Base-by-base conservation (phyloP, 2,329 filamentous ascomycete genomes). In the Pseudogymnoascus sp. region DNA sequence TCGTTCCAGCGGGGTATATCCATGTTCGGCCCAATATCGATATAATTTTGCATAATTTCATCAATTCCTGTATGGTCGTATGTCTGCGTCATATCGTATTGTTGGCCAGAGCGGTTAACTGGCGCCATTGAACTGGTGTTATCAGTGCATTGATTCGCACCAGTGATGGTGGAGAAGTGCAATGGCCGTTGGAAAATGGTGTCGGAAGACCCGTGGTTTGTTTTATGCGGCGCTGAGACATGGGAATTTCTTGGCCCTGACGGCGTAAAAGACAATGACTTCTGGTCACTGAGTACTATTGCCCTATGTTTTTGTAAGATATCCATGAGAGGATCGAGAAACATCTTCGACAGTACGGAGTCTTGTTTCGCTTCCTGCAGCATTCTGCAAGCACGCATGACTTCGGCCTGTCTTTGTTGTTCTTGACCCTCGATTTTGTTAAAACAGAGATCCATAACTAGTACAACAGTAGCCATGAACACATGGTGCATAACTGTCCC, bases 361-460 rank as follows among this genome's bases (percentile, higher is more conserved):
- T 75, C 69, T 11, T 64, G 64, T 63, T 69, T 71, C 4, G 69
- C 72, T 5, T 71, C 67, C 63, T 77, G 74, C 3, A 78, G 65
- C 8, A 78, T 67, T 10, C 63, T 60, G 12, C 75, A 72, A 16
- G 73, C 74, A 12, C 73, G 66, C 11, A 71, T 62, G 37, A 76
- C 69, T 56, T 77, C 75, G 4, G 63, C 64, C 61, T 69, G 67
- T 16, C 70, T 65, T 46, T 70, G 69, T 34, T 68, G 68, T 12
- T 72, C 69, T 8, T 74, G 66, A 7, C 72, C 66, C 7, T 71
- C 68, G 1, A 66, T 66, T 16, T 68, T 70, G 38, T 73, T 70
- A 42, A 74, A 70, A 53, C 74, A 76, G 18, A 74, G 69, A 38
- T 77, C 75, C 68, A 78, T 73, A 5, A 77, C 67, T 1, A 77